A percentile compares a stretch with the other conserved stretches of the same genome.
Conservation (phyloP, 2,329 filamentous ascomycete genomes). For the Stagonosporopsis cucurbitacearum region DNA sequence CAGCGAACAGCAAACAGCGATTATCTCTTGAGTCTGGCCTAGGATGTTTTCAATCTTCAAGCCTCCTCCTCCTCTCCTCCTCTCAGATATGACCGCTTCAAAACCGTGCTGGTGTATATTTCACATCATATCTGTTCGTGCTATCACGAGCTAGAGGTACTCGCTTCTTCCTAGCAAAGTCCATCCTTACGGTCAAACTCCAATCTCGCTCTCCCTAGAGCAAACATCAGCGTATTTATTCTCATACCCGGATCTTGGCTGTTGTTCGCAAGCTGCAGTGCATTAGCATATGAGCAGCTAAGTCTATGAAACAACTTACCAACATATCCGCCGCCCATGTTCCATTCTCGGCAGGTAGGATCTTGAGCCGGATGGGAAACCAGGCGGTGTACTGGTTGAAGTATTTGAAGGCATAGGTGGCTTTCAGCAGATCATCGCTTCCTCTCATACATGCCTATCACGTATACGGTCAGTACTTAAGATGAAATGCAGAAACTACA, state of each 20-base stretch:
- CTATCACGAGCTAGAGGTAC: too few species aligned
- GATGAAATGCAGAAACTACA: not conserved
- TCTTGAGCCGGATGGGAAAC: constrained; percentile 1
- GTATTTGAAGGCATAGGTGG: constrained; percentile 1
- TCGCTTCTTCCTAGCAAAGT: not conserved
- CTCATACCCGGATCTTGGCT: constrained; percentile 1
- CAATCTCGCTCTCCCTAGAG: not conserved
- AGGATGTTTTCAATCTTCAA: not conserved
- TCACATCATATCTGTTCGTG: too few species aligned
- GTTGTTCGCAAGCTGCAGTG: constrained; percentile 1
- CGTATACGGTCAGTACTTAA: not conserved
- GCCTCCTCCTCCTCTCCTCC: not conserved
- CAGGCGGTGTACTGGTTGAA: constrained; percentile 3
- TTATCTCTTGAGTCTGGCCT: too few species aligned
- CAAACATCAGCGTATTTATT: constrained; percentile 8
- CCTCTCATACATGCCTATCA: constrained; percentile 5
- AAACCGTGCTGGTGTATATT: too few species aligned
- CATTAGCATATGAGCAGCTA: not conserved
- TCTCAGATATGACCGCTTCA: not conserved
- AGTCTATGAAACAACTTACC: not conserved
- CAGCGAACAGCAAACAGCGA: not conserved
- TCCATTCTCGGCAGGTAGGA: not conserved
- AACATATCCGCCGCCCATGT: constrained; percentile 2
- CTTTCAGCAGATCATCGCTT: not conserved
- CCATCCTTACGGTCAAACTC: constrained; percentile 6